Evolutionary conservation across 78 protist genomes (phyloP).

Genomic region (Carpediemonas membranifera): DNA sequence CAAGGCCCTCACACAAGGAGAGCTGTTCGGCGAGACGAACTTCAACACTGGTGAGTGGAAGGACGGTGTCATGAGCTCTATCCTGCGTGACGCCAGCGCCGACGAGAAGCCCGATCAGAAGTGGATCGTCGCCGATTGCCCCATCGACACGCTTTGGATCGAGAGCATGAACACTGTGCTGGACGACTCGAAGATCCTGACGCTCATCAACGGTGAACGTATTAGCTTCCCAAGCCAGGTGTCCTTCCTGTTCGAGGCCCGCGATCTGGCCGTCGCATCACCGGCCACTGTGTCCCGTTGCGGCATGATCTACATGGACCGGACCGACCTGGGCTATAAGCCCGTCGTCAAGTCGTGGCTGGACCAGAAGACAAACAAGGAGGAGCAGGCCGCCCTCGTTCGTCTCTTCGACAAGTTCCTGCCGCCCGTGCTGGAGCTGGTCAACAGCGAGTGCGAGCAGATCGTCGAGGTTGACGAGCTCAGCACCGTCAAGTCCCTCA

Average conservation of each 20-base stretch:
- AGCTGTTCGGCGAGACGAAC: constrained; percentile 53
- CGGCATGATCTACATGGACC: constrained; percentile 69
- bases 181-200: constrained; percentile 67
- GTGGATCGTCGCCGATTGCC: constrained; percentile 69
- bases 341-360: constrained; percentile 56
- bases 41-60: constrained; percentile 56
- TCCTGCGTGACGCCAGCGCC: constrained; percentile 32
- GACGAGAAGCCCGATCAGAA: constrained; percentile 32
- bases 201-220: constrained; percentile 60
- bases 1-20: constrained; percentile 44
- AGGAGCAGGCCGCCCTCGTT: background rate
- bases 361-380: background rate
- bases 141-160: constrained; percentile 65
- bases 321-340: constrained; percentile 48
- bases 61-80: constrained; percentile 45
- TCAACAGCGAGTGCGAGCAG: constrained; percentile 21
- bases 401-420: constrained; percentile 28
- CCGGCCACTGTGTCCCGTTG: constrained; percentile 79
- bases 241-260: constrained; percentile 62
- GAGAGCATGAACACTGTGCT: constrained; percentile 75
- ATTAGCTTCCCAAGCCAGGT: constrained; percentile 50
- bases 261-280: constrained; percentile 64
- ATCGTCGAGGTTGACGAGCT: constrained; percentile 29
- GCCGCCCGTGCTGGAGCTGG: constrained; percentile 4
- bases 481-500: constrained; percentile 29